A percentile compares a stretch with the other conserved stretches of the same genome.
Evolutionary conservation across 192 early-diverging fungal species (phyloP).

Genomic region (Mortierella hygrophila): DNA sequence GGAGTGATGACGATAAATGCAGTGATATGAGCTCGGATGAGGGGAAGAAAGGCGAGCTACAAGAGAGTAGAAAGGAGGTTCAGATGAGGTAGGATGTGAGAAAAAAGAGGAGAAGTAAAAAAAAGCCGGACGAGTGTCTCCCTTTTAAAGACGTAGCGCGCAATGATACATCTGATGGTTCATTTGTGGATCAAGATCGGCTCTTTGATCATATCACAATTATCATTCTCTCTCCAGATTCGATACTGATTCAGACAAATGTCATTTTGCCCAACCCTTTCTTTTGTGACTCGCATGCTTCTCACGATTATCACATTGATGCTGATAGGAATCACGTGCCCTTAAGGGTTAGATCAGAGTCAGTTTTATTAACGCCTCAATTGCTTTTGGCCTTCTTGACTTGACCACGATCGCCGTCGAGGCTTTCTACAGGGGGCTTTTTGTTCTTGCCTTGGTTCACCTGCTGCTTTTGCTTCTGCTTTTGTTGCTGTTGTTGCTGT

Average conservation of each 20-base stretch:
- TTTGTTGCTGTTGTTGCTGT: not conserved
- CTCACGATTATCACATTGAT: no score
- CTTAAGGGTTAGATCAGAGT: no score
- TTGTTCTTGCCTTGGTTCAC: slow-evolving; percentile 15
- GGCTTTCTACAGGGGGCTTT: not conserved
- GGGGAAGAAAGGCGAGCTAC: not conserved
- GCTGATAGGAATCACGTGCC: no score
- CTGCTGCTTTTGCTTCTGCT: not conserved
- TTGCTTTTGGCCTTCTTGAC: slow-evolving; percentile 9
- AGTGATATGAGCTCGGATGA: not conserved
- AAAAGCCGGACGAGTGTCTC: not conserved
- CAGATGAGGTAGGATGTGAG: not conserved
- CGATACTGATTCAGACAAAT: not conserved
- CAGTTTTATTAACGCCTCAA: not conserved
- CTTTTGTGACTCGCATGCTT: not conserved
- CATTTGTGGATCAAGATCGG: not conserved
- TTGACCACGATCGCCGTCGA: not conserved
- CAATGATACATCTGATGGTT: not conserved
- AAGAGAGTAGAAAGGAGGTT: not conserved
- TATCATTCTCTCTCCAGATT: not conserved
- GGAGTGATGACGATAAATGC: not conserved
- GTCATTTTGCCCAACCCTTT: slow-evolving; percentile 3
- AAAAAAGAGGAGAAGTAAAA: not conserved
- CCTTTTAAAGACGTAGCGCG: not conserved
- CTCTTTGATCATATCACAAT: not conserved